These are phyloP conservation scores for Chionographis japonica DNA, from an alignment of 106 monocot species.

Conservation along the genomic window DNA sequence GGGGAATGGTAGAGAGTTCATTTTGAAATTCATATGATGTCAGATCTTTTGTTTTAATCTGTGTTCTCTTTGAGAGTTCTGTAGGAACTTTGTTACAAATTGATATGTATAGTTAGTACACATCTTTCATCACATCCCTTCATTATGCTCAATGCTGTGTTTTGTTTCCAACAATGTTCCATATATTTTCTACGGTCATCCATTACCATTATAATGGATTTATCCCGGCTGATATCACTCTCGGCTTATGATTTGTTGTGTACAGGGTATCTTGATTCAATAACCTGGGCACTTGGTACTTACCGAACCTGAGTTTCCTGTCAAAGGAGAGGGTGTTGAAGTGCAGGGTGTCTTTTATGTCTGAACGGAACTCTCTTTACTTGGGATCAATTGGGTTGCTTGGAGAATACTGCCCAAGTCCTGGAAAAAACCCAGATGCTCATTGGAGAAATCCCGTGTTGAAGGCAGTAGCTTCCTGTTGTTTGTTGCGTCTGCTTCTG, in stretches of 20 bases:
- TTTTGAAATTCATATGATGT: too few species aligned
- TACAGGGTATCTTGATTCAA: background rate
- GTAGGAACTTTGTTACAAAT: too few species aligned
- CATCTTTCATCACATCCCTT: too few species aligned
- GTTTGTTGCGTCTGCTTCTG: background rate
- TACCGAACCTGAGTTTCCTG: background rate
- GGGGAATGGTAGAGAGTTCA: too few species aligned
- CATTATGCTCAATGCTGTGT: too few species aligned
- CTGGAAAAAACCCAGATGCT: conserved; percentile 18
- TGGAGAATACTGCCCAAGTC: conserved; percentile 24
- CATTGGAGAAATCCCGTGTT: background rate
- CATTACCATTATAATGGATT: too few species aligned
- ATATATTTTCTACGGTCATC: too few species aligned
- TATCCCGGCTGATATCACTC: too few species aligned
- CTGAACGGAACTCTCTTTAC: conserved; percentile 24
- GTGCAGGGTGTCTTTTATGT: conserved; percentile 30
- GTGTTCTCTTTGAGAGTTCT: too few species aligned
- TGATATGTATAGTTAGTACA: too few species aligned
- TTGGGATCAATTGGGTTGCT: conserved; percentile 31
- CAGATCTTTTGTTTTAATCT: too few species aligned
- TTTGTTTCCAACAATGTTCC: too few species aligned
- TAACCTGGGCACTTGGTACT: background rate
- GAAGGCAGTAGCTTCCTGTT: background rate
- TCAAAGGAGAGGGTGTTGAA: conserved; percentile 9
- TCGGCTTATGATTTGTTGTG: background rate